Base-by-base conservation (phyloP, 2,329 filamentous ascomycete genomes). In the Penicillium sp. region DNA sequence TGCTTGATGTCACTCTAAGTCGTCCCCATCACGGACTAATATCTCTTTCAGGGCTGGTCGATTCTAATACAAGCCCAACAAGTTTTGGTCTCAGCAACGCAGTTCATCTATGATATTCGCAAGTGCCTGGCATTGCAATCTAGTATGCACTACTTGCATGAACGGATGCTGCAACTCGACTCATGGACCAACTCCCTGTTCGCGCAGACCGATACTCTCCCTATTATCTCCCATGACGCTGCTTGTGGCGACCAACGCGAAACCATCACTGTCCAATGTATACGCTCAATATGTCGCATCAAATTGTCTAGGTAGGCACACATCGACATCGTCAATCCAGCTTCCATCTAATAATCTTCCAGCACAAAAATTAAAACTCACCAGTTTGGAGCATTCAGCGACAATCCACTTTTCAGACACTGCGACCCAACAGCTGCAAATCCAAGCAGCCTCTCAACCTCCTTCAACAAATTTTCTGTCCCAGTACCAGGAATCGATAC, bases 301-400 rank as follows among this genome's bases (percentile, higher is more conserved):
- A 77, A 77, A 50, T 51, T 76, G 16, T 71, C 69, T 36, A 76
- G 74, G 74, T 75, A 56, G 13, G 52, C 16, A 31, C 27, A 25
- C 44, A 16, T 20, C 9, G 24, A 1, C 49, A n/a, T 5, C 4
- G n/a, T n/a, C 4, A 8, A 24, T n/a, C 31, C 10, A 24, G 28
- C 10, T 8, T 9, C 36, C 11, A 20, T 25, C 22, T 45, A 39
- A 51, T 44, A 54, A 20, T 10, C 18, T 36, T 35, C 14, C 52
- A 77, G 75, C 56, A 72, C 74, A 10, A 71, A 73, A 57, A 76
- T 77, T 28, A 77, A 76, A 60, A 64, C 70, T 0, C 74, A 77
- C 51, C 71, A 74, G n/a, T 76, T 76, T 48, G 63, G 73, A 38
- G 75, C 75, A 14, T 77, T 77, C 53, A 72, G 69, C 16, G 74